Evolutionary conservation across 257 asterid genomes (phyloP).

Genomic region (Perilla frutescens): DNA sequence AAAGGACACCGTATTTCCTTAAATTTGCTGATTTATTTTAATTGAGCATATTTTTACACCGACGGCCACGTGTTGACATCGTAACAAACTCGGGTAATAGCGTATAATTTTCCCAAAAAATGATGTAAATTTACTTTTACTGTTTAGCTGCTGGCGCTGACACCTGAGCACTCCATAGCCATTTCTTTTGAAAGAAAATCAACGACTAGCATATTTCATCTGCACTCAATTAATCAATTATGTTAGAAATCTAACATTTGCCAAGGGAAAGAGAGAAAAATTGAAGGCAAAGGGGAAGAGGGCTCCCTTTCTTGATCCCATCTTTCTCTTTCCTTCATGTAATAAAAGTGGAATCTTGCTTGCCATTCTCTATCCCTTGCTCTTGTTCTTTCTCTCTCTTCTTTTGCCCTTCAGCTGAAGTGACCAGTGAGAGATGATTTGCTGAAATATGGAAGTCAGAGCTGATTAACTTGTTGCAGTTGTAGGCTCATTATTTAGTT

Average conservation of each 20-base stretch:
- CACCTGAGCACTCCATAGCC: slow-evolving; percentile 29
- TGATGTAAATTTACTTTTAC: slow-evolving; percentile 2
- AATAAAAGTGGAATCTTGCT: slow-evolving; percentile 52
- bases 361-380: slow-evolving; percentile 35
- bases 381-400: slow-evolving; percentile 6
- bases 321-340: slow-evolving; percentile 30
- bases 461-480: slow-evolving; percentile 28
- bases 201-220: slow-evolving; percentile 25
- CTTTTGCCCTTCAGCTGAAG: neutral
- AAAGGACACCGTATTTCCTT: no score
- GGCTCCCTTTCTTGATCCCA: slow-evolving; percentile 51
- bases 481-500: slow-evolving; percentile 3
- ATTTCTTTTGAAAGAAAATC: slow-evolving; percentile 28
- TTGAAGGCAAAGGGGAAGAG: slow-evolving; percentile 17
- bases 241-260: slow-evolving; percentile 19
- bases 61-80: no score
- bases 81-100: no score
- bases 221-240: slow-evolving; percentile 33
- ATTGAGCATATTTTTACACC: no score
- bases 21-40: no score
- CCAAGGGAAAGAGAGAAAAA: neutral
- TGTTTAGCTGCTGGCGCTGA: slow-evolving; percentile 22
- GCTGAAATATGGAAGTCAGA: slow-evolving; percentile 31
- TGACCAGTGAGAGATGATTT: slow-evolving; percentile 18
- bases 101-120: neutral